Base-by-base conservation (phyloP, 2,329 filamentous ascomycete species). In the Fusarium hostae region DNA sequence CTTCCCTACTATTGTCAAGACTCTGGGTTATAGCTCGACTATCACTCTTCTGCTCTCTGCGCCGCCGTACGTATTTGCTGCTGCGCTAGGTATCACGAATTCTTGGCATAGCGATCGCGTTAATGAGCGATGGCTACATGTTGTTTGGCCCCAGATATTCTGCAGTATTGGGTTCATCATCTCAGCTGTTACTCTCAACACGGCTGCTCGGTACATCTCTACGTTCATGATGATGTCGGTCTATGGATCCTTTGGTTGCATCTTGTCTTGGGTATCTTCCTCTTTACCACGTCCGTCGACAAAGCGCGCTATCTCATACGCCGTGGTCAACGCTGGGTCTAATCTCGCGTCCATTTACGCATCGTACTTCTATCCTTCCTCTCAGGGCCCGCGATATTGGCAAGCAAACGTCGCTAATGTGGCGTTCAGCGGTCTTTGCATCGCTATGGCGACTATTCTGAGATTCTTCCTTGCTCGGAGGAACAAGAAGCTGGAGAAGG, bases 221-320 rank as follows among this genome's bases (percentile, higher is more conserved):
- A 66, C 63, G 0, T 65, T 66, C 34, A 59, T 66, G 63, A 65
- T 66, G 63, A 66, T 66, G 63, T 65, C 63, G 1, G 52, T 66
- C 10, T 65, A 66, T 3, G 63, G 63, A 12, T 65, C 63, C 1
- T 66, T 66, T 18, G 60, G 63, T 0, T 65, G 63, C 20, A 67
- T 67, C 3, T 10, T 65, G 3, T 66, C 63, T 0, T 66, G 61
- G 63, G 63, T 66, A 1, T 66, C 63, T 5, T 59, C 61, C 0
- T 66, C 63, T 2, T 5, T 66, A 3, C 63, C 63, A 2, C 63
- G 63, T 6, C 63, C 61, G 1, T 65, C 60, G 2, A 66, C 61
- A 18, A 66, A 66, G 1, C 63, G 61, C 5, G 52, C 63, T 2
- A 52, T 66, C 8, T 66, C 61, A 5, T 66, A 65, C 3, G 61